These are phyloP conservation scores for Lactarius pseudohatsudake DNA, from an alignment of 768 basidiomycete genomes.

Conservation along the genomic window DNA sequence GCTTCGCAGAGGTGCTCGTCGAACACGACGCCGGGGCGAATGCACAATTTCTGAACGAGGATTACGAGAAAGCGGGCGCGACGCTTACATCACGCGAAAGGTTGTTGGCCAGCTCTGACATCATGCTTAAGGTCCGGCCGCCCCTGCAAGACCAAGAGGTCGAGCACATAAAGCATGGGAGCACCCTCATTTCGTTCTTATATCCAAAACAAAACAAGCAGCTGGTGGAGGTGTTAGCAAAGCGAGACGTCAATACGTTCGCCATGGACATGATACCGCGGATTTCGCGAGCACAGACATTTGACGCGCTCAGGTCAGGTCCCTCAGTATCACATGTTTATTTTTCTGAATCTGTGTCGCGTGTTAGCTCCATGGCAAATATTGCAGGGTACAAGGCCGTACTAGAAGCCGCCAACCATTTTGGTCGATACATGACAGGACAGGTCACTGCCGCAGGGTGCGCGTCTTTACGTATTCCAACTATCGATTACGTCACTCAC, in stretches of 20 bases:
- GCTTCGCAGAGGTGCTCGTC: conserved; percentile 70
- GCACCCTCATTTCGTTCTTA: conserved; percentile 80
- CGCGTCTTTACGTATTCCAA: conserved; percentile 35
- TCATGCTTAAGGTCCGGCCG: conserved; percentile 84
- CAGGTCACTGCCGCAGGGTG: conserved; percentile 90
- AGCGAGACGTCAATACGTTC: conserved; percentile 67
- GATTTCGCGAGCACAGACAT: conserved; percentile 87
- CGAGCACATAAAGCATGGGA: conserved; percentile 62
- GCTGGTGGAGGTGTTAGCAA: conserved; percentile 67
- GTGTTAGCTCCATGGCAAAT: conserved; percentile 83
- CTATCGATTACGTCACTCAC: neutral
- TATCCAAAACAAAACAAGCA: conserved; percentile 81
- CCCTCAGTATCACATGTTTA: neutral
- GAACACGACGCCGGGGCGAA: conserved; percentile 68
- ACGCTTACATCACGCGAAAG: conserved; percentile 71
- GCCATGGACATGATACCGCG: conserved; percentile 94
- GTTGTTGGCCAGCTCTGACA: conserved; percentile 66
- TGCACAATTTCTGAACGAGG: conserved; percentile 80
- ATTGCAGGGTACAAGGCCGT: conserved; percentile 94
- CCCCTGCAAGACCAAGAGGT: conserved; percentile 65
- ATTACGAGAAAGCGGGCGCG: conserved; percentile 77
- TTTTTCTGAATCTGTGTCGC: neutral
- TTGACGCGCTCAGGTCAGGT: conserved; percentile 77
- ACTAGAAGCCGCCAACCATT: conserved; percentile 85
- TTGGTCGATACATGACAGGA: conserved; percentile 86